phyloP scores from a whole-genome alignment of 1,139 yeast species.

The Sugiyamaella castrensis region DNA sequence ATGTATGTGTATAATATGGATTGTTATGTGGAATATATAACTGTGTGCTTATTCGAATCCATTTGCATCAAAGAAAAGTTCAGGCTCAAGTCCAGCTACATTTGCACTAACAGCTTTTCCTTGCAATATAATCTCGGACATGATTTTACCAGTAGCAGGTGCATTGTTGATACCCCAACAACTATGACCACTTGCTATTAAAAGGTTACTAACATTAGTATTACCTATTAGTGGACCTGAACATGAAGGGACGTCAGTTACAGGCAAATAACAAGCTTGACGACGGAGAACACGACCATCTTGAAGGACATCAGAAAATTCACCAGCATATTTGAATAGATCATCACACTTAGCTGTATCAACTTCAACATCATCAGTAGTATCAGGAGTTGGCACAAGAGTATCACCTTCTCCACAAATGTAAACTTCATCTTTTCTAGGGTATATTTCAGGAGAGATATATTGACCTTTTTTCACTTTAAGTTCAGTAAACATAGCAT shows the following conservation, averaged over 20 bases:
- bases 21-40: no score
- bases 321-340: conserved; percentile 76
- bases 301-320: conserved; percentile 65
- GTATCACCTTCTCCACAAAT: conserved; percentile 98
- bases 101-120: conserved; percentile 81
- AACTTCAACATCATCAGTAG: conserved; percentile 90
- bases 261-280: conserved; percentile 96
- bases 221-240: conserved; percentile 94
- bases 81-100: conserved; percentile 78
- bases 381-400: conserved; percentile 84
- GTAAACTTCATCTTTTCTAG: conserved; percentile 92
- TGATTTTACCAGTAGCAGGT: conserved; percentile 90
- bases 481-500: conserved; percentile 90
- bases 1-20: no score
- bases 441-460: conserved; percentile 85
- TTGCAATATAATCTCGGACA: conserved; percentile 83
- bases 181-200: conserved; percentile 87
- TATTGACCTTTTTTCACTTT: conserved; percentile 62
- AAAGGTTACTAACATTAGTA: conserved; percentile 77
- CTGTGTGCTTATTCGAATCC: conserved; percentile 2
- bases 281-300: conserved; percentile 75
- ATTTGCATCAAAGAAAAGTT: conserved; percentile 61
- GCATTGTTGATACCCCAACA: conserved; percentile 99
- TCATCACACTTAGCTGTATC: conserved; percentile 86
- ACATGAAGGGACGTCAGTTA: conserved; percentile 84